These are phyloP conservation scores for Cytospora paraplurivora DNA, from an alignment of 2,329 filamentous ascomycete species.

Conservation along the genomic window DNA sequence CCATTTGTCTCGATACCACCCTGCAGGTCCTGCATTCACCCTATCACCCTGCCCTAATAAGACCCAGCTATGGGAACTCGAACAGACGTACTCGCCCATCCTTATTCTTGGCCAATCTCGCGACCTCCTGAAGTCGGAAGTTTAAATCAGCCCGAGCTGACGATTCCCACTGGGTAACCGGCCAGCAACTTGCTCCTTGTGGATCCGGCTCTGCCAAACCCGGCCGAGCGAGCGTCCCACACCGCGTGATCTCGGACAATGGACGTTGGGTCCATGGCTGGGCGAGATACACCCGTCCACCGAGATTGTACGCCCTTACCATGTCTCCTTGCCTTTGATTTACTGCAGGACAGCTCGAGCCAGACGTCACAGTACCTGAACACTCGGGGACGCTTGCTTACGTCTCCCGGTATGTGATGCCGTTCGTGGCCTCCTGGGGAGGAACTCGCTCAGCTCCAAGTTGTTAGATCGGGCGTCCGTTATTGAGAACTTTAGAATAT, in stretches of 20 bases:
- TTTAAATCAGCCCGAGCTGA: background rate
- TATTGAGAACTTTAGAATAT: constrained; percentile 4
- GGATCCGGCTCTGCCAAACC: background rate
- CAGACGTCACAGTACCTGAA: background rate
- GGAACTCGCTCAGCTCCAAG: background rate
- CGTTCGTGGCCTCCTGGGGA: background rate
- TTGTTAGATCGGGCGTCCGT: constrained; percentile 3
- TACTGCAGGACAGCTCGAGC: background rate
- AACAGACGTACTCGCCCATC: background rate
- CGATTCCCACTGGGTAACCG: background rate
- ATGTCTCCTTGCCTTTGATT: background rate
- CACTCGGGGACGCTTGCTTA: background rate
- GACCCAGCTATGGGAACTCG: constrained; percentile 5
- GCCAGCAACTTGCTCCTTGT: background rate
- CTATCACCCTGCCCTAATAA: background rate
- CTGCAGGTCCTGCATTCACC: constrained; percentile 24
- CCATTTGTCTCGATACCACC: constrained; percentile 27
- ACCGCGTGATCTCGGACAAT: background rate
- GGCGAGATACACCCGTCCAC: background rate
- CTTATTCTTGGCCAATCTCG: background rate
- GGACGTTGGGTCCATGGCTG: background rate
- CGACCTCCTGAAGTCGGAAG: background rate
- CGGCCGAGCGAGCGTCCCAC: background rate
- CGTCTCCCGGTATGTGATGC: background rate
- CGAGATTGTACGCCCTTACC: background rate